Evolutionary conservation across 2,329 filamentous ascomycete species (phyloP).

Genomic region (Nemania sp.): DNA sequence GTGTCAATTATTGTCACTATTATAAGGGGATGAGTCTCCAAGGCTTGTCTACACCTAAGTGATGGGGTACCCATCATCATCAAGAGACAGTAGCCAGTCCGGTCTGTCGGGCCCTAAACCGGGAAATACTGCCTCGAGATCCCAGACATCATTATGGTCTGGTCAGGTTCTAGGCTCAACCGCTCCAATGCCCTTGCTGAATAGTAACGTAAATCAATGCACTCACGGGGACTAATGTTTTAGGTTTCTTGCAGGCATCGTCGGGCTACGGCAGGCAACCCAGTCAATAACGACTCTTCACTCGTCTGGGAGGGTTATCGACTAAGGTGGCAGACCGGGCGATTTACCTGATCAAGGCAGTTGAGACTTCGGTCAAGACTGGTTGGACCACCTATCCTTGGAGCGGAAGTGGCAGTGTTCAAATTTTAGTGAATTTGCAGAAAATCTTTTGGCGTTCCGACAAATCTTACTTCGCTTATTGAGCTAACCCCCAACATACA

Average conservation of each 20-base stretch:
- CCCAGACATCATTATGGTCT: background rate
- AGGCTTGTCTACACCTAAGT: background rate
- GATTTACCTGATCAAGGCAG: slow-evolving; percentile 13
- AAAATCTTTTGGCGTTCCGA: background rate
- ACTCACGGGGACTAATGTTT: background rate
- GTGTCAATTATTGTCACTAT: slow-evolving; percentile 1
- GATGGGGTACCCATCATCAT: slow-evolving; percentile 2
- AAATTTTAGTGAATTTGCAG: background rate
- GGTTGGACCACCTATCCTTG: background rate
- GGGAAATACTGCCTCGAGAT: background rate
- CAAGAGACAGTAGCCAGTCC: slow-evolving; percentile 7
- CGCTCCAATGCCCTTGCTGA: background rate
- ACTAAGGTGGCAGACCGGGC: slow-evolving; percentile 7
- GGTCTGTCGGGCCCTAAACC: slow-evolving; percentile 4
- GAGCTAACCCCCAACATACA: background rate
- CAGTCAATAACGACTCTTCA: background rate
- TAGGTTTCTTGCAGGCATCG: slow-evolving; percentile 1
- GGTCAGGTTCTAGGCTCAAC: background rate
- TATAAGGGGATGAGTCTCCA: background rate
- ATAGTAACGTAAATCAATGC: background rate
- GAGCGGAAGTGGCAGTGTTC: slow-evolving; percentile 13
- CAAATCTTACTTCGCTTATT: slow-evolving; percentile 5
- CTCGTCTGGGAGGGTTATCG: background rate
- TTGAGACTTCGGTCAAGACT: slow-evolving; percentile 12
- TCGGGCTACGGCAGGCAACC: background rate